phyloP scores from a whole-genome alignment of 257 asterid species.

The Oldenlandia corymbosa region DNA sequence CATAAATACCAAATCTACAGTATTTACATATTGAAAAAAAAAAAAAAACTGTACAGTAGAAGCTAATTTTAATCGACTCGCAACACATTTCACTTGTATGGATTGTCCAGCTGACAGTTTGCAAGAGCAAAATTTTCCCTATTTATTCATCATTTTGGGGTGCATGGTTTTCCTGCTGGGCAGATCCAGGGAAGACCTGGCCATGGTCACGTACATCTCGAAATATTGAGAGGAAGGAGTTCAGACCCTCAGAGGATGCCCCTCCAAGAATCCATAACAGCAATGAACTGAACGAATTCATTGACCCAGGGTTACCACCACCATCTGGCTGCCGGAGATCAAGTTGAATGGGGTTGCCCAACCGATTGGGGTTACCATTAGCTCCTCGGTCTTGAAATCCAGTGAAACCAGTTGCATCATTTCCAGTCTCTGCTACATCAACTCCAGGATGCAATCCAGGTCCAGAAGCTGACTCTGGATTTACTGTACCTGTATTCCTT shows the following conservation, averaged over 20 bases:
- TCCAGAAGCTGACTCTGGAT: slow-evolving; percentile 44
- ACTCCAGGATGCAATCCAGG: slow-evolving; percentile 39
- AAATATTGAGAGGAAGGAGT: slow-evolving; percentile 82
- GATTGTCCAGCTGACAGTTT: background rate
- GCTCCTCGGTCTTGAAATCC: slow-evolving; percentile 39
- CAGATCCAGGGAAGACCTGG: slow-evolving; percentile 54
- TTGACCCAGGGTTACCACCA: slow-evolving; percentile 58
- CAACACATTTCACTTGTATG: background rate
- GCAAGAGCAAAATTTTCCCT: background rate
- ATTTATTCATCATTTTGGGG: slow-evolving; percentile 39
- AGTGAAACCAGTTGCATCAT: slow-evolving; percentile 33
- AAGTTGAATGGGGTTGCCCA: slow-evolving; percentile 58
- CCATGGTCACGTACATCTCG: slow-evolving; percentile 85
- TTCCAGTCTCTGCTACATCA: slow-evolving; percentile 35
- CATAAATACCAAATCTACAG: no score
- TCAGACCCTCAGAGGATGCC: slow-evolving; percentile 89
- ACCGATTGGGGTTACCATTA: slow-evolving; percentile 40
- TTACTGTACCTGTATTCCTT: slow-evolving; percentile 46
- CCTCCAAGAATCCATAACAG: slow-evolving; percentile 92
- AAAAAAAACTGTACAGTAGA: background rate
- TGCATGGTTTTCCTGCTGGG: slow-evolving; percentile 48
- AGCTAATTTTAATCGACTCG: background rate
- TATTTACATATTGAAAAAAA: no score
- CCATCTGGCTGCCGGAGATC: slow-evolving; percentile 55
- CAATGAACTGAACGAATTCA: slow-evolving; percentile 82